Evolutionary conservation across 768 basidiomycete genomes (phyloP), one percentile per base, ranked within the genome.

Genomic region (Pleurotus sapidus): DNA sequence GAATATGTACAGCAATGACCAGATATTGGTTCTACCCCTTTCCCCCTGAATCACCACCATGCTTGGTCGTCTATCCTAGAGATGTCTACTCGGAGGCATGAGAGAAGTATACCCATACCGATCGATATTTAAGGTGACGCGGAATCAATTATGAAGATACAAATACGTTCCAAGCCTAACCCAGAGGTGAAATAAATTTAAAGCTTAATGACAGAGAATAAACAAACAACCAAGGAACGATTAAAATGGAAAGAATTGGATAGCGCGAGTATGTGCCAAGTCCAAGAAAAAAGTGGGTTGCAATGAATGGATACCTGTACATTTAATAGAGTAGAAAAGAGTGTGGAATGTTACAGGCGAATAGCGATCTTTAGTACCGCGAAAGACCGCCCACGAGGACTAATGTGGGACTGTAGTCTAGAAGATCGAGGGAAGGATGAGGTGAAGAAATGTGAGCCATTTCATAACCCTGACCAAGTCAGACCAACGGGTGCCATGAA

Each of bases 401-500:
- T 12, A 54, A 9, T 40, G 51, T 54, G 6, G 51, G 51, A n/a
- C 51, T 42, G 39, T 54, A 54, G 18, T 54, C 39, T 54, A 25
- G 39, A 54, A 37, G 49, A 23, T n/a, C n/a, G 15, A 20, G 23
- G 51, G 39, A 20, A 40, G 23, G 18, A 24, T 17, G 30, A 38
- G 9, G 15, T 15, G 23, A 54, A 18, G 38, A 42, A 17, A 39
- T 23, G 51, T 42, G 39, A 40, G 51, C 37, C 37, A 54, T 23
- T 11, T 54, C 51, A 54, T 23, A 54, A 39, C 27, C 55, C 55
- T n/a, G 55, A 46, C 55, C 55, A 56, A 15, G 55, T 15, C 51
- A 54, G 23, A 38, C 55, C 55, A 46, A 65, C 60, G 46, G 72
- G 70, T 6, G 68, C 73, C 59, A 74, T 70, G 49, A 74, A 77